phyloP scores from a whole-genome alignment of 371 early-diverging fungal species.

The Sanchytrium tribonematis region DNA sequence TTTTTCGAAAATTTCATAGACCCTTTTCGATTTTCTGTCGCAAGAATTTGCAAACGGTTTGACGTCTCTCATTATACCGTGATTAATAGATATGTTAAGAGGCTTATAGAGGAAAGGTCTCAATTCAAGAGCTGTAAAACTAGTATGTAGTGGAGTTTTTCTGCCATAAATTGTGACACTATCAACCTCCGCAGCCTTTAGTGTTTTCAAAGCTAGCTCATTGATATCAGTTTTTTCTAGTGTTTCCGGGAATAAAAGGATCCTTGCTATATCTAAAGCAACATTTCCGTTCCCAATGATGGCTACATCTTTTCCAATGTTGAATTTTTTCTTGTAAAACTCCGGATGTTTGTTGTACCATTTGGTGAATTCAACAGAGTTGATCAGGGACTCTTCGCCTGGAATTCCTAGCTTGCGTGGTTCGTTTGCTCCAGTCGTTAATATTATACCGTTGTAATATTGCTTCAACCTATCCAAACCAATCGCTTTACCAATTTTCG shows the following conservation, averaged over 20 bases:
- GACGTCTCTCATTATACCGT: background rate
- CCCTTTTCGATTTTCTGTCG: background rate
- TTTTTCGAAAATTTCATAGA: background rate
- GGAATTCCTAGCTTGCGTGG: constrained; percentile 41
- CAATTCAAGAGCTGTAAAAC: background rate
- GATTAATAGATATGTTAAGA: background rate
- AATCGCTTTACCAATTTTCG: constrained; percentile 16
- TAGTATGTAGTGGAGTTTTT: background rate
- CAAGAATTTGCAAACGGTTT: background rate
- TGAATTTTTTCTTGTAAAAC: constrained; percentile 11
- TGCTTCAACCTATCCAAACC: constrained; percentile 24
- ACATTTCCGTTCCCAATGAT: constrained; percentile 91
- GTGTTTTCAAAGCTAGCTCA: constrained; percentile 32
- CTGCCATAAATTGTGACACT: background rate
- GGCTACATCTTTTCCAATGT: constrained; percentile 34
- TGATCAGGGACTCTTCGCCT: constrained; percentile 22
- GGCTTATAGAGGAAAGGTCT: background rate
- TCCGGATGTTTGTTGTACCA: constrained; percentile 83
- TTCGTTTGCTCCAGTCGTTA: constrained; percentile 58
- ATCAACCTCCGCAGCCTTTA: constrained; percentile 9
- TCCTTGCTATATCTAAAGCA: constrained; percentile 69
- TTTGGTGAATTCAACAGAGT: constrained; percentile 53
- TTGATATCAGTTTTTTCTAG: constrained; percentile 64
- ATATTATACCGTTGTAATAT: constrained; percentile 44
- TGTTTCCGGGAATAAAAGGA: constrained; percentile 44